Evolutionary conservation across 306 rosid genomes (phyloP).

Genomic region (Lagenaria siceraria): DNA sequence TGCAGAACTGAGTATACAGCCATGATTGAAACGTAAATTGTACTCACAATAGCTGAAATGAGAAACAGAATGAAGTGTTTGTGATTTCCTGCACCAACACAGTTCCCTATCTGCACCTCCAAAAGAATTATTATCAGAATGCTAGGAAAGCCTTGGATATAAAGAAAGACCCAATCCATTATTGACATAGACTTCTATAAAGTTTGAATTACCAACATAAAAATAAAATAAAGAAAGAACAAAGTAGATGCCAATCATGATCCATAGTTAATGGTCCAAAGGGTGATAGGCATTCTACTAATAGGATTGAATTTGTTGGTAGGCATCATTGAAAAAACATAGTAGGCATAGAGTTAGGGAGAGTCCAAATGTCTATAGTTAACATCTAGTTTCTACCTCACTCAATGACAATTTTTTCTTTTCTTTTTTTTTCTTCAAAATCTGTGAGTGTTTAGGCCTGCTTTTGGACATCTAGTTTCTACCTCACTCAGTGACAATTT

Average conservation of each 20-base stretch:
- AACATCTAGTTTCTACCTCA: neutral
- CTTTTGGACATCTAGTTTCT: neutral
- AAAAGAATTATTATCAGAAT: neutral
- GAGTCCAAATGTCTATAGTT: neutral
- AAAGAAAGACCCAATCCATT: neutral
- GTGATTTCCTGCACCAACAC: conserved; percentile 95
- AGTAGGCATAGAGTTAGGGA: neutral
- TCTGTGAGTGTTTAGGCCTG: neutral
- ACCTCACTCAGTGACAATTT: neutral
- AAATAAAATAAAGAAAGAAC: neutral
- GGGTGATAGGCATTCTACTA: neutral
- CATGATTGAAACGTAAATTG: conserved; percentile 51
- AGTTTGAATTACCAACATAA: neutral
- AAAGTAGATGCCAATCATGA: neutral
- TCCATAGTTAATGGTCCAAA: neutral
- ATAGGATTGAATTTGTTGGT: neutral
- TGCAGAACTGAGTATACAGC: conserved; percentile 35
- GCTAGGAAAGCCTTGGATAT: neutral
- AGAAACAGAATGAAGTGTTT: conserved; percentile 69
- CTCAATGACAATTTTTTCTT: neutral
- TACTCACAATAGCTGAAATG: conserved; percentile 61
- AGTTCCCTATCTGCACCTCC: conserved; percentile 81
- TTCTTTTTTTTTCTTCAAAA: neutral
- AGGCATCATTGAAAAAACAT: neutral
- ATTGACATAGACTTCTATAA: neutral